Evolutionary conservation across 495 filamentous ascomycete genomes (phyloP), one percentile per base, ranked within the genome.

Genomic region (Bryoglossum gracile): DNA sequence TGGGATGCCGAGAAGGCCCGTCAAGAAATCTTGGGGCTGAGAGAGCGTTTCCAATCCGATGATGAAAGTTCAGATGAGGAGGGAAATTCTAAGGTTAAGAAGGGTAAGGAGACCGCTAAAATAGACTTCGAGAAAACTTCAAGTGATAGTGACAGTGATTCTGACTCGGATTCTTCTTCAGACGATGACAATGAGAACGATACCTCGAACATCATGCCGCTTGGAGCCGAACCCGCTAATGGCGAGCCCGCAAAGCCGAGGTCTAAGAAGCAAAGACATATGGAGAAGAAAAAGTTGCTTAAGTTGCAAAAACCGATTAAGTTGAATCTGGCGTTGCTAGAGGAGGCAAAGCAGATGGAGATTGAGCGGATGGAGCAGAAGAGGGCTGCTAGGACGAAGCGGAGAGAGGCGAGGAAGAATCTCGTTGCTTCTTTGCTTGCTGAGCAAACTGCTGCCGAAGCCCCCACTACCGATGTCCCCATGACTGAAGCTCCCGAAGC

Each of bases 1-100:
- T 57, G 17, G 17, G 54, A 57, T 50, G 17, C 25, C 1, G 40
- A 41, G 26, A 43, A 44, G 18, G 54, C 39, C 16, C 48, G 19
- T 25, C 41, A 46, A 18, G 47, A 50, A 11, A 45, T 57, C 22
- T 28, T 53, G 50, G 45, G 38, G 3, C n/a, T 42, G 43, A 21
- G 5, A 5, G 18, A 30, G 22, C 14, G 19, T 8, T 8, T 21
- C 5, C n/a, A 36, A 11, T 34, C 26, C 21, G 48, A 51, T 38
- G 26, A 43, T 11, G n/a, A 11, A 4, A 19, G 18, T 37, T 23
- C 5, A 11, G 42, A 50, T 23, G 16, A 22, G 3, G 26, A 34
- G 13, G 24, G 4, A 16, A 25, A 53, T 13, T 10, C 41, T 18
- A 46, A 38, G 13, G 19, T 37, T 14, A 51, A 51, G 41, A 51